These are phyloP conservation scores for Nyctanthes arbortristis DNA, from an alignment of 257 asterid species.

Conservation along the genomic window DNA sequence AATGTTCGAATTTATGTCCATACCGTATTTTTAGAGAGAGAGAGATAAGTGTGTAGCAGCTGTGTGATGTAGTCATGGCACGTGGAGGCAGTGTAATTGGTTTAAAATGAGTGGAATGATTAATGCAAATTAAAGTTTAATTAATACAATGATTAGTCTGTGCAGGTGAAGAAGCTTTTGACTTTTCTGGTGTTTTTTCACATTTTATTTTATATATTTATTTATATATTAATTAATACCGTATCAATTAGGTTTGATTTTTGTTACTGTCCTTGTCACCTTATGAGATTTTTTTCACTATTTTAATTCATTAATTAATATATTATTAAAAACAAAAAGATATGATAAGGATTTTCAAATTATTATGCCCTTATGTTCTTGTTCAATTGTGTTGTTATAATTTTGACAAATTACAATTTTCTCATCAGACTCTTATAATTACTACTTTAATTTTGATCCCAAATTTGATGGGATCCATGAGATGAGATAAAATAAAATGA, in stretches of 20 bases:
- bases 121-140: background rate
- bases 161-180: slow-evolving; percentile 19
- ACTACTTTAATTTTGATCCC: too few relatives aligned
- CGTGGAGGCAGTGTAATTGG: slow-evolving; percentile 6
- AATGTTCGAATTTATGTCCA: background rate
- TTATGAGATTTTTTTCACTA: too few relatives aligned
- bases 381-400: too few relatives aligned
- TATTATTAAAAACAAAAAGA: too few relatives aligned
- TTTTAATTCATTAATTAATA: too few relatives aligned
- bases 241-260: background rate
- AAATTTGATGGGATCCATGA: too few relatives aligned
- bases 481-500: too few relatives aligned
- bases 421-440: too few relatives aligned
- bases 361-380: too few relatives aligned
- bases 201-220: too few relatives aligned
- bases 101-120: background rate
- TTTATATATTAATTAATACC: background rate
- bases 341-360: too few relatives aligned
- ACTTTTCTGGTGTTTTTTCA: background rate
- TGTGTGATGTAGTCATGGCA: slow-evolving; percentile 22
- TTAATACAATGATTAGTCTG: slow-evolving; percentile 32
- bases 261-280: background rate
- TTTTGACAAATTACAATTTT: too few relatives aligned
- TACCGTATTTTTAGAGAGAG: background rate
- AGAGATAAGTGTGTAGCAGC: slow-evolving; percentile 34